Base-by-base conservation (phyloP, 441 rosid genomes). In the Gossypium gossypioides region DNA sequence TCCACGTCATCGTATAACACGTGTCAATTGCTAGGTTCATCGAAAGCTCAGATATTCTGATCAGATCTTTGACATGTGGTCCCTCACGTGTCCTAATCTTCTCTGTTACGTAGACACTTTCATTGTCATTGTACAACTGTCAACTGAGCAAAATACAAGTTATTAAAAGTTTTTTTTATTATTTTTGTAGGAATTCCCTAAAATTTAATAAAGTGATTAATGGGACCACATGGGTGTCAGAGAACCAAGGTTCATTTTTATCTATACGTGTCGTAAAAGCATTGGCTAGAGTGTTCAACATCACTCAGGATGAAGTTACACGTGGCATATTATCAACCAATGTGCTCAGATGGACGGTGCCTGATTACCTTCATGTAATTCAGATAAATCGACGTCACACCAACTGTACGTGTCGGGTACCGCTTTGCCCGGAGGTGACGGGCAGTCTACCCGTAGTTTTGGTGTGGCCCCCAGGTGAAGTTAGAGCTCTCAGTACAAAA, bases 401-500 rank as follows among this genome's bases (percentile, higher is more conserved):
- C 86, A 83, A 80, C 90, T 89, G 86, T 78, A 86, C 84, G 79
- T 88, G 95, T 85, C 91, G 81, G 85, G 79, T 77, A 42, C 65
- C 74, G 9, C 3, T 0, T n/a, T 90, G 89, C 96, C 96, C 93
- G 29, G 85, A 78, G 79, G 86, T 79, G 85, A 81, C 84, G 90
- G 93, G 92, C 83, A 87, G 82, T 16, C 89, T 86, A 83, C 91
- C 97, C 89, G 83, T 19, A 57, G 7, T 3, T 62, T 66, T 78
- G 72, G 50, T 75, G 94, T 85, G 87, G 87, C 85, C 91, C 84
- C 87, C 84, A 81, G 77, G 75, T 69, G 77, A 72, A 77, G 37
- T 64, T 61, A 15, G 79, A 68, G 81, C 61, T 55, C 29, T 54
- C 52, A 46, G 5, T 48, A 50, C 29, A 55, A 76, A 52, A 59